Percentiles rank a stretch among this genome's conserved stretches.
phyloP scores from a whole-genome alignment of 2,329 filamentous ascomycete genomes.

The Monilinia fructigena region DNA sequence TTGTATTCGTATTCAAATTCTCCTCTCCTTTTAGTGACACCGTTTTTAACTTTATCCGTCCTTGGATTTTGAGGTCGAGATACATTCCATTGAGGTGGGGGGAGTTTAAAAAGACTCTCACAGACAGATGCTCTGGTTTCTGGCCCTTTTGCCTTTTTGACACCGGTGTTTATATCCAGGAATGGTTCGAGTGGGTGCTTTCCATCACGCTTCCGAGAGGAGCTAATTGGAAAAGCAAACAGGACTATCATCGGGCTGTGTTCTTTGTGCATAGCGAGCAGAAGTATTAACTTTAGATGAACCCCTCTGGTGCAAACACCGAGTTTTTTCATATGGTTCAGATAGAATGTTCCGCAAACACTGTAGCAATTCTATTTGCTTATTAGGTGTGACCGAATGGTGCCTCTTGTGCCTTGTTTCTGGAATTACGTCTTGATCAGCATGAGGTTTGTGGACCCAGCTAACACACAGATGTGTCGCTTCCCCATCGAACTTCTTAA shows the following conservation, averaged over 20 bases:
- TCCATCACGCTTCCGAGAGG: neutral
- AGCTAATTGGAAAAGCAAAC: neutral
- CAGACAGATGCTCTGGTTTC: neutral
- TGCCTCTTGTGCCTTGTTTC: conserved; percentile 22
- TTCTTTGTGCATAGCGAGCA: neutral
- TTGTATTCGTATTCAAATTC: conserved; percentile 22
- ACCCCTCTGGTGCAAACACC: neutral
- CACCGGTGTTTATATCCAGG: neutral
- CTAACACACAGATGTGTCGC: conserved; percentile 21
- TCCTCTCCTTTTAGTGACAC: neutral
- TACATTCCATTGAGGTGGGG: neutral
- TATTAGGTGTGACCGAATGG: conserved; percentile 20
- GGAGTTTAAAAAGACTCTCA: neutral
- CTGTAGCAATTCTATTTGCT: conserved; percentile 23
- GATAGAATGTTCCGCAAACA: conserved; percentile 21
- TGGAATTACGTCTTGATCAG: conserved; percentile 29
- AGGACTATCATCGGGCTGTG: conserved; percentile 6
- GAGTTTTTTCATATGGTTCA: neutral
- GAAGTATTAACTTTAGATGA: neutral
- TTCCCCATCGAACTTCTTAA: neutral
- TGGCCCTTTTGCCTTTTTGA: conserved; percentile 10
- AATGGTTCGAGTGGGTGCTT: conserved; percentile 18
- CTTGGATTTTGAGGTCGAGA: neutral
- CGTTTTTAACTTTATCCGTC: neutral
- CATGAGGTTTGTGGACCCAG: conserved; percentile 30